phyloP scores from a whole-genome alignment of 78 protist species.

The Guillardia theta region DNA sequence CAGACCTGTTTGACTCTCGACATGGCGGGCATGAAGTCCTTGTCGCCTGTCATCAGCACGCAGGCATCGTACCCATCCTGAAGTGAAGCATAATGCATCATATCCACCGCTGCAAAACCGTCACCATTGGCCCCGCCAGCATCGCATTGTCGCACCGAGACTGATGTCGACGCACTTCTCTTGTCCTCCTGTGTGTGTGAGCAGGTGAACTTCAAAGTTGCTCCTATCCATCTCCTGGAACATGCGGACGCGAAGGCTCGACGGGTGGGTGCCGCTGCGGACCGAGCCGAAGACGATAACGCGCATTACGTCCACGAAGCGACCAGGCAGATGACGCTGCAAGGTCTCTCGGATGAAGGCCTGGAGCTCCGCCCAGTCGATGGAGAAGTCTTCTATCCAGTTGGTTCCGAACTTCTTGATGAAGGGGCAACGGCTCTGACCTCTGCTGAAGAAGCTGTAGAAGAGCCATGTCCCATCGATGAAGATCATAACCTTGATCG shows the following conservation, averaged over 20 bases:
- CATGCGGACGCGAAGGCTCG: neutral
- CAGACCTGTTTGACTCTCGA: neutral
- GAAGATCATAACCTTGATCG: neutral
- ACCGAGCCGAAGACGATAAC: neutral
- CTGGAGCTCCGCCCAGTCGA: neutral
- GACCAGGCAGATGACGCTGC: neutral
- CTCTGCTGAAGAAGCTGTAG: neutral
- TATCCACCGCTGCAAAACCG: neutral
- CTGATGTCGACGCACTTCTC: constrained; percentile 9
- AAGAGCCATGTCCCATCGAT: neutral
- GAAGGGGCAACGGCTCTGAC: neutral
- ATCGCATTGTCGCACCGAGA: neutral
- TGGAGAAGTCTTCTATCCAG: neutral
- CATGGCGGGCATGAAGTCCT: constrained; percentile 16
- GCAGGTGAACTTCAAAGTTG: neutral
- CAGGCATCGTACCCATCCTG: neutral
- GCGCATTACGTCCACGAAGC: neutral
- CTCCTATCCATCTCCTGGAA: neutral
- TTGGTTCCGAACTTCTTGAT: neutral
- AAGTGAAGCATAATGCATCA: neutral
- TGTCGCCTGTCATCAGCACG: constrained; percentile 15
- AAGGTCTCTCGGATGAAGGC: neutral
- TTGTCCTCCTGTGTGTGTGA: neutral
- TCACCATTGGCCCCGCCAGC: neutral
- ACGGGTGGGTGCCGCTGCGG: neutral